A percentile compares a stretch with the other conserved stretches of the same genome.
These are phyloP conservation scores for Ephemerocybe angulata DNA, from an alignment of 768 basidiomycete species.

Conservation along the genomic window DNA sequence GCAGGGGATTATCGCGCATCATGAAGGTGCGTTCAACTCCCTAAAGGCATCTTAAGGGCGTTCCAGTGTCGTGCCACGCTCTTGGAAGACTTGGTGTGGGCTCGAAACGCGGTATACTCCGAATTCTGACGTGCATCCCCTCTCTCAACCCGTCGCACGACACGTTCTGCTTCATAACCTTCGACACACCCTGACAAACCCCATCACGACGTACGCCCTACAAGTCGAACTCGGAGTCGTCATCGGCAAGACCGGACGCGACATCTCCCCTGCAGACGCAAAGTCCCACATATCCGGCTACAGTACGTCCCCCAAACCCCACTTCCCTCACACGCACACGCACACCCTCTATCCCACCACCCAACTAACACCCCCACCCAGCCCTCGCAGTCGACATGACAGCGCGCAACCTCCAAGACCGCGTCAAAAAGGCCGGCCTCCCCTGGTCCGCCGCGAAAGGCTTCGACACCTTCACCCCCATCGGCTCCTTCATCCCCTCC, in stretches of 20 bases:
- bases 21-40: slow-evolving; percentile 71
- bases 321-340: not conserved
- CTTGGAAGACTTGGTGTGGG: too few species aligned
- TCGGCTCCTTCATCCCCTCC: slow-evolving; percentile 88
- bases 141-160: too few species aligned
- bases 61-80: too few species aligned
- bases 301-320: slow-evolving; percentile 44
- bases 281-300: slow-evolving; percentile 87
- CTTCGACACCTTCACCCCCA: slow-evolving; percentile 93
- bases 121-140: too few species aligned
- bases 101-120: too few species aligned
- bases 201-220: not conserved
- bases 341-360: not conserved
- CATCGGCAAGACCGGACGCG: slow-evolving; percentile 82
- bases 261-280: slow-evolving; percentile 73
- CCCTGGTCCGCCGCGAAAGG: slow-evolving; percentile 98
- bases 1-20: slow-evolving; percentile 74
- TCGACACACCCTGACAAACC: slow-evolving; percentile 1
- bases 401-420: slow-evolving; percentile 90
- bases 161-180: too few species aligned
- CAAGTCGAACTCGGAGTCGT: slow-evolving; percentile 95
- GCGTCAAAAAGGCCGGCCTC: slow-evolving; percentile 87
- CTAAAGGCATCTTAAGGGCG: too few species aligned
- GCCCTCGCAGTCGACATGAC: slow-evolving; percentile 97
- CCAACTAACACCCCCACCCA: slow-evolving; percentile 33